Evolutionary conservation across 2,329 filamentous ascomycete species (phyloP), one percentile per base, ranked within the genome.

Genomic region (Plenodomus lindquistii): DNA sequence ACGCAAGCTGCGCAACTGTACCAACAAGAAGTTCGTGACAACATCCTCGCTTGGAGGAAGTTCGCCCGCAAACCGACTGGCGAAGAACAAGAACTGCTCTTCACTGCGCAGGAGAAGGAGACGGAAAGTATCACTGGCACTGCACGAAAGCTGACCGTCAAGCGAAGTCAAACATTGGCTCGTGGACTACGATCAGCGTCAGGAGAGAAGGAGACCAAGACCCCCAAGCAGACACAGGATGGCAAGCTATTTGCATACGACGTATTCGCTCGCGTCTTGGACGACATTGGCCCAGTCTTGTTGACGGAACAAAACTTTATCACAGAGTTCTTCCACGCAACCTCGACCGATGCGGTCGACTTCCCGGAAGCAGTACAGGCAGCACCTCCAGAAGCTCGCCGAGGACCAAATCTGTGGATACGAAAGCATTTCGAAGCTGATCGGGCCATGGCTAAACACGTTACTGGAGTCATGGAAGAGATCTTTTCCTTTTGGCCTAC

Each of bases 251-350:
- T 88, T 57, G 85, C 89, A 0, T 93, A 86, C 60, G 91, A 96
- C 71, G 85, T 90, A 2, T 96, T 97, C 71, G 80, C 84, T 0
- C 86, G 85, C 31, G 85, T 90, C 11, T 75, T 97, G 52, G 88
- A 94, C 48, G 91, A 97, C 63, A 83, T 94, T 55, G 76, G 92
- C 37, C 89, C 88, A 5, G 80, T 96, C 46, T 85, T 97, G 49
- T 86, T 91, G 60, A 92, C 93, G 70, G 94, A 99, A 73, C 93
- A 99, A 70, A 97, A 97, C 68, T 99, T 97, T 67, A 80, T 97
- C 40, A 86, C 96, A n/a, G 91, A 96, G 60, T 94, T 97, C 71
- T 97, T 97, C 81, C 93, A 97, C 62, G 85, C 94, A 20, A 89
- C 88, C n/a, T 95, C 91, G 2, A 79, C 93, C 21, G 87, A 91